Evolutionary conservation across 164 flowering plant genomes (phyloP).

Genomic region (Aristolochia californica): DNA sequence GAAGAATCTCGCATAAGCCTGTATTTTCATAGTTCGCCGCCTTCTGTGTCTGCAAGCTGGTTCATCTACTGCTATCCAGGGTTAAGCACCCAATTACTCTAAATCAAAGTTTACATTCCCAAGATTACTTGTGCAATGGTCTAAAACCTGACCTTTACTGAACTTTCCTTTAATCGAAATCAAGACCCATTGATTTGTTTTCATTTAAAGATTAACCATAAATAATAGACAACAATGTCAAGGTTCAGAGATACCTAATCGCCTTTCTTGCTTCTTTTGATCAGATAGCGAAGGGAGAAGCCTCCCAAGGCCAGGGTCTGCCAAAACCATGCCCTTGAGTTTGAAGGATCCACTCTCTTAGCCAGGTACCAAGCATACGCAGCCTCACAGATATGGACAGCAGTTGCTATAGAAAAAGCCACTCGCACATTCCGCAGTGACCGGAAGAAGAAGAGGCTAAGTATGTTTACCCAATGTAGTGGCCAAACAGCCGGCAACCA

Average conservation of each 20-base stretch:
- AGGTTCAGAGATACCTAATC: not conserved
- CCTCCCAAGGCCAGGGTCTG: conserved; percentile 67
- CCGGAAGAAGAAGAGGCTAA: conserved; percentile 44
- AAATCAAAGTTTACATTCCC: no score
- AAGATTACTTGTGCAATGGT: not conserved
- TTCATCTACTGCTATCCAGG: no score
- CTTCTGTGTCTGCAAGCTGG: no score
- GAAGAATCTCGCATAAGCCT: no score
- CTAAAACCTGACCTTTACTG: not conserved
- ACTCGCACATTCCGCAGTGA: conserved; percentile 28
- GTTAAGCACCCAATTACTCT: no score
- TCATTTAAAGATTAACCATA: not conserved
- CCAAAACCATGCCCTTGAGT: conserved; percentile 83
- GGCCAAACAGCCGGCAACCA: conserved; percentile 58
- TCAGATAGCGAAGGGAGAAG: conserved; percentile 56
- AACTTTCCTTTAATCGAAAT: not conserved
- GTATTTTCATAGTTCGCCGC: no score
- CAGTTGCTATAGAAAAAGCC: conserved; percentile 20
- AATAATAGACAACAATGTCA: not conserved
- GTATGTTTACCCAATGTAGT: conserved; percentile 27
- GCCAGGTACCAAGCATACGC: conserved; percentile 72
- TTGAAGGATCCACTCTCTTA: conserved; percentile 61
- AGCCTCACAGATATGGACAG: conserved; percentile 53
- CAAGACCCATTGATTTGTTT: not conserved
- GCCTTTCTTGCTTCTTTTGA: conserved; percentile 40